Evolutionary conservation across 768 basidiomycete genomes (phyloP).

Genomic region (Pholiota conissans): DNA sequence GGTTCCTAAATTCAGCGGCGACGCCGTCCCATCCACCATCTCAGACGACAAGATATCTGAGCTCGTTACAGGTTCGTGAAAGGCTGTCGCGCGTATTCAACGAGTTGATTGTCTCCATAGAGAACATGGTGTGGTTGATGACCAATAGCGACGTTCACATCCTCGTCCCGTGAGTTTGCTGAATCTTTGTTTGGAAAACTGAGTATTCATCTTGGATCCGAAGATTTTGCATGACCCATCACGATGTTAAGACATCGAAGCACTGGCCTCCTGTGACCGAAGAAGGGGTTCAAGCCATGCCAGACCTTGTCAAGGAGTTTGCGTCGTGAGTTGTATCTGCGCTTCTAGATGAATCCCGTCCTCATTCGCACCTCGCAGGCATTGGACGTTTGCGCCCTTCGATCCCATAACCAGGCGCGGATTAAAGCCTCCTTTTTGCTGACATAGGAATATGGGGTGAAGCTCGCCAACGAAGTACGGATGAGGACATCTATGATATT

Average conservation of each 20-base stretch:
- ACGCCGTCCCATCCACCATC: no score
- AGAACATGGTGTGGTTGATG: slow-evolving; percentile 28
- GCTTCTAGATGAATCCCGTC: not conserved
- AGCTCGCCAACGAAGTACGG: no score
- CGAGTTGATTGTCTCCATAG: slow-evolving; percentile 6
- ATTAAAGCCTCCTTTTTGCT: not conserved
- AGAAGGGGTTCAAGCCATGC: slow-evolving; percentile 25
- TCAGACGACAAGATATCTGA: slow-evolving; percentile 15
- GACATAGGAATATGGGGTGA: no score
- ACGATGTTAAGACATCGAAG: slow-evolving; percentile 23
- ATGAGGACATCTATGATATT: no score
- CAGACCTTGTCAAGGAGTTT: slow-evolving; percentile 21
- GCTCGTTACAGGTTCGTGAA: slow-evolving; percentile 22
- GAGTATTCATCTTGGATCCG: not conserved
- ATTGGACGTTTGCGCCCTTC: slow-evolving; percentile 27
- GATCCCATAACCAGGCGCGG: slow-evolving; percentile 22
- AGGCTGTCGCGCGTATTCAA: not conserved
- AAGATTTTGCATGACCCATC: slow-evolving; percentile 28
- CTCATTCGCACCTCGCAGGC: slow-evolving; percentile 10
- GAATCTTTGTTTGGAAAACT: not conserved
- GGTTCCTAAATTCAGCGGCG: slow-evolving; percentile 16
- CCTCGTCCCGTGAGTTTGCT: slow-evolving; percentile 24
- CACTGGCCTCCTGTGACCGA: slow-evolving; percentile 23
- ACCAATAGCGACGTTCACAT: slow-evolving; percentile 23
- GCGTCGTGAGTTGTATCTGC: slow-evolving; percentile 15